Base-by-base conservation (phyloP, 2,329 filamentous ascomycete genomes). In the Xylariaceae sp. region DNA sequence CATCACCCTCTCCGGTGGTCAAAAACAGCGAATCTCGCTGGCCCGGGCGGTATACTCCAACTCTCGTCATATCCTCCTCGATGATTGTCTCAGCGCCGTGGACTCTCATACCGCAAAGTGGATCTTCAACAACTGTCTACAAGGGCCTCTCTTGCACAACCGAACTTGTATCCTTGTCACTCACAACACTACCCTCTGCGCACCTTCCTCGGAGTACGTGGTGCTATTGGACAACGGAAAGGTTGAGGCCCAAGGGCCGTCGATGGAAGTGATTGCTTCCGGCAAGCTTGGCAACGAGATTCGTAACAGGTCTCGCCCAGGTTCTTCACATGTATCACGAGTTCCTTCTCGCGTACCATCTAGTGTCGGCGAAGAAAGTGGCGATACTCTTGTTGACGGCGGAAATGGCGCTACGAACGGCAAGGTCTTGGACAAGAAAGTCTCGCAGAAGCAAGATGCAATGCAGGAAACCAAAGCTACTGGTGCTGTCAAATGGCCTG, bases 31-130 rank as follows among this genome's bases (percentile, higher is more conserved):
- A 44, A 97, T 98, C 38, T 96, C 91, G 12, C 76, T 98, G 34
- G 93, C 93, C n/a, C 83, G 93, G 52, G 93, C 93, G 1, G 76
- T 98, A n/a, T 98, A 98, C 66, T 95, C 89, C 51, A 91, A 89
- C 64, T 94, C 90, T 4, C 85, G 84, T 39, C 91, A 97, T 63
- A 69, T 98, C 13, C 76, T 98, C 9, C 75, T 98, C 37, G 93
- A 98, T 58, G 93, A 98, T 63, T 95, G 94, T 49, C 75, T 98
- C 33, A 96, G 90, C 59, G 93, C 93, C 19, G 93, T 98, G 26
- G 93, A 98, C 63, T 94, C 93, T 3, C 93, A 98, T 56, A 97
- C 93, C 0, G 90, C 90, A 2, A 94, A 96, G 63, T 96, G 94
- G 84, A 97, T 98, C 52, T 97, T 97, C 67, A 86, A 85, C 60